Conservation (phyloP, 352 stramenopile genomes). For the Thraustochytrium striatum region DNA sequence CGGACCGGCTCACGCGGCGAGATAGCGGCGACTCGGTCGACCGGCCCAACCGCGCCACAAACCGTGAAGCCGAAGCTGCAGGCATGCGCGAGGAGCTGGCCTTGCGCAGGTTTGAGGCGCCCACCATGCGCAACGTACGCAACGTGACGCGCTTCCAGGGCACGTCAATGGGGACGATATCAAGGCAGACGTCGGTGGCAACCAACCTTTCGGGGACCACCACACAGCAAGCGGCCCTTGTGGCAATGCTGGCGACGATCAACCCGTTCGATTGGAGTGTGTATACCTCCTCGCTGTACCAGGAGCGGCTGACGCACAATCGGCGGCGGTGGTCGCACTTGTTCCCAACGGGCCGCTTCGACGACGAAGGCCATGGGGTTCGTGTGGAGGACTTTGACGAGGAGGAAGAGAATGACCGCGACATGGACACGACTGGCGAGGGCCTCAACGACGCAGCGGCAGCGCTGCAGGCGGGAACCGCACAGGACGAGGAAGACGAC, state of each 20-base stretch:
- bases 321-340: conserved; percentile 22
- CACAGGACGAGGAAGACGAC: background rate
- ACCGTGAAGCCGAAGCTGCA: too few species aligned
- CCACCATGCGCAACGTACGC: too few species aligned
- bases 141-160: too few species aligned
- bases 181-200: background rate
- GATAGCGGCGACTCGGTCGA: too few species aligned
- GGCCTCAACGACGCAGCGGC: too few species aligned
- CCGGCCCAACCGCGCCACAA: too few species aligned
- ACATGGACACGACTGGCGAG: background rate
- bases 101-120: too few species aligned
- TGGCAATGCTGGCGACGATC: background rate
- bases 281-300: conserved; percentile 14
- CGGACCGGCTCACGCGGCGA: too few species aligned
- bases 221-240: background rate
- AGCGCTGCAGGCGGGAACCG: background rate
- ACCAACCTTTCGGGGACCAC: background rate
- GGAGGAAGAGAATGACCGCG: background rate
- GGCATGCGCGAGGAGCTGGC: too few species aligned
- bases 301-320: conserved; percentile 43
- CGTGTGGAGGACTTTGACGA: conserved; percentile 34
- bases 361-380: conserved; percentile 26
- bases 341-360: conserved; percentile 38
- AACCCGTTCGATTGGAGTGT: conserved; percentile 45
- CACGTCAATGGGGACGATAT: too few species aligned